Base-by-base conservation (phyloP, 148 eudicot species). In the Cornus suecica region DNA sequence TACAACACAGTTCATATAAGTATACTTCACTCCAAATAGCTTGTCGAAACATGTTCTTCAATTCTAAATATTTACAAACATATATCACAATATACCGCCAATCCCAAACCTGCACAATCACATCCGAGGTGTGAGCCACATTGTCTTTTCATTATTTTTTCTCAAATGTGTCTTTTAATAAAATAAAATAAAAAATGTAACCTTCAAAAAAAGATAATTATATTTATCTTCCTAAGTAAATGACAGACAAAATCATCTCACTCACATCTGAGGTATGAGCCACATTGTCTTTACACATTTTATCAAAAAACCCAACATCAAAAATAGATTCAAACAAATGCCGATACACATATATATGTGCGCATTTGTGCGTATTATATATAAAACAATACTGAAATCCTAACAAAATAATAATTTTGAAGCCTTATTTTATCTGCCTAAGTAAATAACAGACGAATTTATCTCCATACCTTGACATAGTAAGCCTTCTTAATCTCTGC, bases 401-500 rank as follows among this genome's bases (percentile, higher is more conserved):
- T 4, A 2, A 66, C 30, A 48, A 16, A 32, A 29, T 15, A 16
- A 56, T 14, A 31, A 65, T 60, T 22, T 37, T 22, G 45, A 60
- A 72, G 13, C 13, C 75, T 45, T 58, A 26, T 25, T 72, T 72
- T 24, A 24, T 42, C 23, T 32, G 48, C 11, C 34, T 5, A 32
- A 32, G 10, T 30, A 32, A n/a, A 28, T 71, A 26, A 71, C 13
- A 54, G 11, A 52, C 1, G 10, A 56, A 18, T 18, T 28, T 30
- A 24, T 1, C 3, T 24, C 62, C 68, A 76, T 60, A 85, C 99
- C 90, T 90, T 88, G 37, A 86, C 14, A 76, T 92, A 92, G 78
- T 94, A 94, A 48, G 99, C 99, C 81, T 92, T 94, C 84, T 90
- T 94, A 72, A 94, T 90, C 5, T 94, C 97, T 9, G 88, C 83